Evolutionary conservation across 2,329 filamentous ascomycete genomes (phyloP).

Genomic region (Metarhizium robertsii): DNA sequence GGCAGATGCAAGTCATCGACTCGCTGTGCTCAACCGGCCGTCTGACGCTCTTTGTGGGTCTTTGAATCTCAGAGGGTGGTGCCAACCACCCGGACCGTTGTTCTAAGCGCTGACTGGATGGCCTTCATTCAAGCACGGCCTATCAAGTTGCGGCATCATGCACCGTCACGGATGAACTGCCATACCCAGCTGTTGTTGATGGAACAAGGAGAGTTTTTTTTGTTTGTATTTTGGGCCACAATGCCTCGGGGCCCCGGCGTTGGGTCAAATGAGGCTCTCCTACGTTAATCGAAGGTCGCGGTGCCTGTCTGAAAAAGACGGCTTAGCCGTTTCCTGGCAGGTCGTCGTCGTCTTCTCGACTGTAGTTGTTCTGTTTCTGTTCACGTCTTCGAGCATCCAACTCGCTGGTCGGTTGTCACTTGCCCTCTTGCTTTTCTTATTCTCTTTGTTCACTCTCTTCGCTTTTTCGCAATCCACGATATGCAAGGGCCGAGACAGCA

Average conservation of each 20-base stretch:
- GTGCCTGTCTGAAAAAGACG: conserved; percentile 3
- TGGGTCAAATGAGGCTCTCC: conserved; percentile 10
- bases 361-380: conserved; percentile 7
- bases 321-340: background rate
- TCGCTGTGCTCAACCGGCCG: conserved; percentile 26
- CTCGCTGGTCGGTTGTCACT: conserved; percentile 11
- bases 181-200: conserved; percentile 11
- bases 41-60: conserved; percentile 27
- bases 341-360: background rate
- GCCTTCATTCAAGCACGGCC: conserved; percentile 18
- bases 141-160: conserved; percentile 21
- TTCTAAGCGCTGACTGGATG: conserved; percentile 27
- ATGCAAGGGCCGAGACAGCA: conserved; percentile 1
- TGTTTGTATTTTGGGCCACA: conserved; percentile 8
- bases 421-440: conserved; percentile 7
- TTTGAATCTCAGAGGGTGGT: conserved; percentile 26
- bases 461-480: conserved; percentile 7
- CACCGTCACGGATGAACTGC: conserved; percentile 15
- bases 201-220: conserved; percentile 6
- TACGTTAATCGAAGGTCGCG: background rate
- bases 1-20: conserved; percentile 31
- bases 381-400: conserved; percentile 1
- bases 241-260: conserved; percentile 6
- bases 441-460: conserved; percentile 8
- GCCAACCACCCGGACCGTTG: conserved; percentile 23